A percentile compares a stretch with the other conserved stretches of the same genome.
Evolutionary conservation across 164 flowering plant species (phyloP).

Genomic region (Malania oleifera): DNA sequence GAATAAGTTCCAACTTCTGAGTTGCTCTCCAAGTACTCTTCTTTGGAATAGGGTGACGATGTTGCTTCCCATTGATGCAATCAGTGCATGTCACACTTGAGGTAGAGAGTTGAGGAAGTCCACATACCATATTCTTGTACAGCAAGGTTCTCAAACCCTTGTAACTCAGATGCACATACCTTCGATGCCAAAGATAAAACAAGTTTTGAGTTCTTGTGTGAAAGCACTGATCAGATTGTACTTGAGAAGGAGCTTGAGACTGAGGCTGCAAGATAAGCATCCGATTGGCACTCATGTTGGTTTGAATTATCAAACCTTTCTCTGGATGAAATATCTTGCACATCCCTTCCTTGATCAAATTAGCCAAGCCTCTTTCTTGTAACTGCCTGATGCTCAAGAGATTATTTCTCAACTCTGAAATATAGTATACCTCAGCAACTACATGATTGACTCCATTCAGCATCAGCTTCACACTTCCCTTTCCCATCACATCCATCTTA

Average conservation of each 20-base stretch:
- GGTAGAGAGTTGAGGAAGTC: background rate
- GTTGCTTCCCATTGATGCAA: background rate
- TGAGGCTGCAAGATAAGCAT: background rate
- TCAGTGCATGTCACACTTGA: background rate
- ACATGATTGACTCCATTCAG: background rate
- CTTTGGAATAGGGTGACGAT: no score
- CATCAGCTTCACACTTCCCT: background rate
- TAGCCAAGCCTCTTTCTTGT: constrained; percentile 2
- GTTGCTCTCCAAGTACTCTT: background rate
- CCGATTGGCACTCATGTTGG: background rate
- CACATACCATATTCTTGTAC: background rate
- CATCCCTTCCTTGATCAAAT: background rate
- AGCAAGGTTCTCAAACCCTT: background rate
- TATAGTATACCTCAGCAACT: constrained; percentile 4
- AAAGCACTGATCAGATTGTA: background rate
- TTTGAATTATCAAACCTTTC: background rate
- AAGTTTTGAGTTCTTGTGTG: background rate
- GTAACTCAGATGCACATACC: background rate
- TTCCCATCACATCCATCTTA: constrained; percentile 8
- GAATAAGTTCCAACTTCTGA: no score
- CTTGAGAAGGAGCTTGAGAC: no score
- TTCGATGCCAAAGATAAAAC: background rate
- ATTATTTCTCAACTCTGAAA: constrained; percentile 6
- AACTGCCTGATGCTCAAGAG: constrained; percentile 11
- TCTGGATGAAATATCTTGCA: background rate